Base-by-base conservation (phyloP, 1,139 yeast species). In the Zygosaccharomyces sapae region DNA sequence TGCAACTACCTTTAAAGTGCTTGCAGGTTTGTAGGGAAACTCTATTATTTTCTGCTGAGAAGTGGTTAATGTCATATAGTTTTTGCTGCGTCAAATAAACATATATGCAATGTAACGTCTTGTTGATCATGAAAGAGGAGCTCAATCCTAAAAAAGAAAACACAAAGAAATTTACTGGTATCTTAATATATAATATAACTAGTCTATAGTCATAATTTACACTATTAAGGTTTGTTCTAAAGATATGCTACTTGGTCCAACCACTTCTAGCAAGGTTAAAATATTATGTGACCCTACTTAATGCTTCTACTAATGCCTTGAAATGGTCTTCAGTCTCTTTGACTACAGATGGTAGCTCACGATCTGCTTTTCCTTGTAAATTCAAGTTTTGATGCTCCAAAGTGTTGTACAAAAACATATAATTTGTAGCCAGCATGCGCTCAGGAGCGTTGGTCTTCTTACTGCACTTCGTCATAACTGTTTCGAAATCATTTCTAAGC, bases 401-500 rank as follows among this genome's bases (percentile, higher is more conserved):
- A 13, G 56, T 49, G 41, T 63, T 62, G 51, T 58, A 57, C 33
- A 64, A 44, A 41, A 61, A 62, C 50, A 63, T 46, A 64, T 86
- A 90, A 61, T 92, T 92, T 55, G 84, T 84, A 61, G 80, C 84
- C 48, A 90, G 70, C 62, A 90, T 88, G 40, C 79, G 69, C 58
- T 86, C 95, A 47, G 81, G 76, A 44, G 80, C 79, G 31, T 72
- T 70, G 12, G 76, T 69, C 52, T 73, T 71, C 46, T 72, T 73
- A 52, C 84, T 76, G 46, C 86, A 67, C 58, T 84, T 88, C 1
- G 95, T 86, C 61, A 92, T 67, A 1, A 81, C 75, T 27, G 79
- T 79, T 63, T 92, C 97, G 63, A 81, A 90, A 54, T 86, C 96
- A 58, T 80, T 81, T 44, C 90, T 70, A 37, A 92, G 69, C 48